Base-by-base conservation (phyloP, 139 green algal species). In the Tetratostichococcus sp. region DNA sequence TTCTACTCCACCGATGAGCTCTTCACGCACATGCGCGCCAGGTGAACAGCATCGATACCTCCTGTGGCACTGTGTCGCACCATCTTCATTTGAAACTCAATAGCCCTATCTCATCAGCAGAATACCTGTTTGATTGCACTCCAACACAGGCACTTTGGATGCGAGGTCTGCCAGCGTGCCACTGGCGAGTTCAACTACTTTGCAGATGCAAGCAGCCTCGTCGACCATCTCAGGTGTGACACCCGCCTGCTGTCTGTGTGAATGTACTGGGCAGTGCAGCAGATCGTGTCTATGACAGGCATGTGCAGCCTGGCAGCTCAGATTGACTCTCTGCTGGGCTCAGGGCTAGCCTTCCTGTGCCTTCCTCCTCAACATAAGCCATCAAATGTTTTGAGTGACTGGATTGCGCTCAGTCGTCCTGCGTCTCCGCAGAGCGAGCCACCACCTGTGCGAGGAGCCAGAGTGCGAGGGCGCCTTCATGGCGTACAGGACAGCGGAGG, bases 101-200 rank as follows among this genome's bases (percentile, higher is more conserved):
- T n/a, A n/a, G n/a, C n/a, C n/a, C n/a, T n/a, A n/a, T n/a, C n/a
- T n/a, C n/a, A n/a, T n/a, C n/a, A n/a, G n/a, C n/a, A n/a, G n/a
- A n/a, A n/a, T n/a, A n/a, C n/a, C n/a, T n/a, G n/a, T n/a, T n/a
- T n/a, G n/a, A n/a, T n/a, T n/a, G n/a, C n/a, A n/a, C n/a, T n/a
- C n/a, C n/a, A n/a, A n/a, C n/a, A n/a, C n/a, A n/a, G 83, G 42
- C 89, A 94, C 85, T 91, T 84, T 84, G 78, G 74, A 3, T 95
- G 89, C 81, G 75, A 88, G 50, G 72, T 94, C 31, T 95, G 90
- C 81, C 76, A 82, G 66, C 74, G 75, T 11, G 43, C 71, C 1
- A 77, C 73, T 22, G 77, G 43, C 0, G 66, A 70, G 0, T 65
- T 82, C 28, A 43, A 75, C 22, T 90, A 88, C 75, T 91, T 88